Base-by-base conservation (phyloP, 2,329 filamentous ascomycete genomes). In the Blastomyces parvus region DNA sequence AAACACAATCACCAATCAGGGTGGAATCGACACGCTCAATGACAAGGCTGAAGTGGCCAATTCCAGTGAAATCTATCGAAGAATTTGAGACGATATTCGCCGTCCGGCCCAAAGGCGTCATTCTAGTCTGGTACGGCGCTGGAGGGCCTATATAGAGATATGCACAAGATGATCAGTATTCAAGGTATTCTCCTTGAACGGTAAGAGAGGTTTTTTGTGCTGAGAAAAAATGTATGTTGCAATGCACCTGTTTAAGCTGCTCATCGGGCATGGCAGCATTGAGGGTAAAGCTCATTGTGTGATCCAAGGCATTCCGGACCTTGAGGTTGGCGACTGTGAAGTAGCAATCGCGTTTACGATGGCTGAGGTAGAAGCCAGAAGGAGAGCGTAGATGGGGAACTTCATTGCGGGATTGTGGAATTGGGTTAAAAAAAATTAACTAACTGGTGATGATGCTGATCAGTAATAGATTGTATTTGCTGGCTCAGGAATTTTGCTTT, bases 21-120 rank as follows among this genome's bases (percentile, higher is more conserved):
- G 30, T 5, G n/a, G 27, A 22, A 44, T 9, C 22, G 5, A 46
- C 38, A 22, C 58, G 58, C 58, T 60, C 58, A 48, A 60, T 46
- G 13, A 40, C 58, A 4, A 60, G 22, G 0, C 40, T 60, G 58
- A 60, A 60, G 25, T 60, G 36, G 27, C 68, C 70, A 61, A 73
- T 68, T 14, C 68, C 68, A 67, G 69, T 57, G 65, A 76, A 70
- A n/a, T 62, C 72, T 70, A 3, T 73, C 69, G 65, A 72, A 71
- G n/a, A 71, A 65, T 66, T 71, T 30, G 66, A 66, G 66, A 66
- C 66, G 53, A 62, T 63, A 59, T 52, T 48, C 33, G 64, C 63
- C 17, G 30, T 59, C 46, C 4, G 71, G 63, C 40, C 74, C 64
- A 61, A 72, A 70, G 38, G 71, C 69, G 61, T 72, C 72, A 64